Conservation (phyloP, 106 monocot genomes). For the Xerophyta viscosa region DNA sequence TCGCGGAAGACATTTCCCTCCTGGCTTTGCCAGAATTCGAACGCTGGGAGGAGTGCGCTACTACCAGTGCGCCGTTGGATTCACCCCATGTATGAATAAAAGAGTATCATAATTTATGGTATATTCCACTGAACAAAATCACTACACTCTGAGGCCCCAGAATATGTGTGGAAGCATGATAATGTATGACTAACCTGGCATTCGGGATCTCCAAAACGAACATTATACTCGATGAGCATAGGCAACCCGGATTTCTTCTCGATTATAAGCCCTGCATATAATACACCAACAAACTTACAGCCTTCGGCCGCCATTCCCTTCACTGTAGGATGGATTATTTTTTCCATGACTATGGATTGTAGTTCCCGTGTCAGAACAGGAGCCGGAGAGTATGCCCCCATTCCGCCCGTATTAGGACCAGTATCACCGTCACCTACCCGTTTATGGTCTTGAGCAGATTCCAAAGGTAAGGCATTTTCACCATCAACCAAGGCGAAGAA, state of each 20-base stretch:
- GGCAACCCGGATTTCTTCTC: constrained; percentile 79
- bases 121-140: too few relatives aligned
- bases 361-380: constrained; percentile 71
- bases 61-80: too few relatives aligned
- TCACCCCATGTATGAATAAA: too few relatives aligned
- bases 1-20: too few relatives aligned
- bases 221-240: constrained; percentile 95
- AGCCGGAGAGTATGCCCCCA: constrained; percentile 97
- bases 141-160: too few relatives aligned
- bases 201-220: constrained; percentile 97
- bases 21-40: too few relatives aligned
- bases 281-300: constrained; percentile 82
- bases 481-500: constrained; percentile 94
- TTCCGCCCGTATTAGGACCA: constrained; percentile 90
- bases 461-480: constrained; percentile 76
- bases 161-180: too few relatives aligned
- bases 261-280: constrained; percentile 96
- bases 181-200: constrained; percentile 58
- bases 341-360: constrained; percentile 74
- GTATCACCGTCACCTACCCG: constrained; percentile 90
- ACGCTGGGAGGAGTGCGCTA: too few relatives aligned
- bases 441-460: constrained; percentile 94
- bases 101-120: too few relatives aligned
- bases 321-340: constrained; percentile 87
- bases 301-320: constrained; percentile 91